Evolutionary conservation across 176 grass and related monocot species (phyloP), one percentile per base, ranked within the genome.

Genomic region (Raddia guianensis): DNA sequence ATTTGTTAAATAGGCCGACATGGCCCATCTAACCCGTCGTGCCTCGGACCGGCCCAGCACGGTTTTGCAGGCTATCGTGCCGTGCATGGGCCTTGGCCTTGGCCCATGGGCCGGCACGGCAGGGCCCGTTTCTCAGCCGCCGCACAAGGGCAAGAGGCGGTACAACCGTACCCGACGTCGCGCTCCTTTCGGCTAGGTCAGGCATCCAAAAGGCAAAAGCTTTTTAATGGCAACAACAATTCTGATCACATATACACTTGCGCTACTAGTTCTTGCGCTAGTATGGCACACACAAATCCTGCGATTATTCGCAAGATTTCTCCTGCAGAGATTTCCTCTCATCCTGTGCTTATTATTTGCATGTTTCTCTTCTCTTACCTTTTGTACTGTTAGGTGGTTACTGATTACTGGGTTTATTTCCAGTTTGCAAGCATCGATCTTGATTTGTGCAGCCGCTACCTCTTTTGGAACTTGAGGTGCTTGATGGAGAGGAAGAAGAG

Each of bases 401-500:
- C 52, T 43, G 12, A 82, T 73, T 64, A 54, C 58, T 74, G 58
- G 64, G 63, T 74, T 61, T 12, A 61, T 32, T 27, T 61, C 9
- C 58, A 32, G 20, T 61, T 61, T 61, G 46, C 27, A 12, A 44
- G 46, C 21, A 50, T 71, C 68, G 14, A 52, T 73, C 43, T 54
- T 50, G 65, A 55, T 56, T 34, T 45, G 77, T 40, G 12, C 8
- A 12, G 2, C 9, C 6, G 11, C 77, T 87, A 87, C 73, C 85
- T 76, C 54, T 66, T 63, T 71, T 87, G 85, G 15, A 91, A 91
- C 37, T 87, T 91, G 52, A 87, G 77, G 72, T 87, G 47, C 77
- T 87, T 85, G 85, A 91, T 77, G 66, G 71, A 66, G 77, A 87
- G 59, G 66, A 74, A 76, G 78, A 91, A 91, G 65, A 84, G 65